These are phyloP conservation scores for Neurospora sp. DNA, from an alignment of 495 filamentous ascomycete species.

Conservation along the genomic window DNA sequence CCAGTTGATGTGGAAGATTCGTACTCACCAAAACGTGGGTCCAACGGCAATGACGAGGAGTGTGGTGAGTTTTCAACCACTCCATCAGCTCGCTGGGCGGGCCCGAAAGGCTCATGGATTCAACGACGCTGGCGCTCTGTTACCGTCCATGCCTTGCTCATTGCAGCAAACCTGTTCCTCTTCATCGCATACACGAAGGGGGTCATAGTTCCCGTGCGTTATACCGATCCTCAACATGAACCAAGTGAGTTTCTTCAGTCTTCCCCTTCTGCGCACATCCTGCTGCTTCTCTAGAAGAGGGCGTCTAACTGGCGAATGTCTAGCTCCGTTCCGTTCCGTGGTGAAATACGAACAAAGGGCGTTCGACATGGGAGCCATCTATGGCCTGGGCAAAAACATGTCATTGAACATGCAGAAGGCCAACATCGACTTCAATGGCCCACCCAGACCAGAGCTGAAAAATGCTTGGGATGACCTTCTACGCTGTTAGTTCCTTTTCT, in stretches of 20 bases:
- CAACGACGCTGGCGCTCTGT: slow-evolving; percentile 1
- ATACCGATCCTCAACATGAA: neutral
- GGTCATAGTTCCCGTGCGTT: neutral
- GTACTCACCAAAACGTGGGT: neutral
- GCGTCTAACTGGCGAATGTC: neutral
- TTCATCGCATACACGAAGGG: neutral
- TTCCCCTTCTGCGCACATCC: too few relatives aligned
- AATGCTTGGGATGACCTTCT: slow-evolving; percentile 1
- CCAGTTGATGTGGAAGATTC: neutral
- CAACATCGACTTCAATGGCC: neutral
- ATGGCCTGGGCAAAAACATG: neutral
- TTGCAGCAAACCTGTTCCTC: neutral
- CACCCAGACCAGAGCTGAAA: slow-evolving; percentile 2
- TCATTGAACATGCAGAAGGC: neutral
- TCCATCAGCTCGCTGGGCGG: neutral
- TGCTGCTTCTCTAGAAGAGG: neutral
- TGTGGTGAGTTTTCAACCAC: neutral
- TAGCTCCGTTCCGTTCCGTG: neutral
- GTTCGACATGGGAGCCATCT: neutral
- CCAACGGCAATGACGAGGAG: neutral
- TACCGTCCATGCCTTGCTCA: neutral
- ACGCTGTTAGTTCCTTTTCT: neutral
- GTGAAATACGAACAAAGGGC: neutral
- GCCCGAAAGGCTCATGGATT: neutral
- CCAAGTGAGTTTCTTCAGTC: neutral